Percentiles rank a stretch among this genome's conserved stretches.
phyloP scores from a whole-genome alignment of 2,329 filamentous ascomycete species.

The Penicillium aurantiogriseum region DNA sequence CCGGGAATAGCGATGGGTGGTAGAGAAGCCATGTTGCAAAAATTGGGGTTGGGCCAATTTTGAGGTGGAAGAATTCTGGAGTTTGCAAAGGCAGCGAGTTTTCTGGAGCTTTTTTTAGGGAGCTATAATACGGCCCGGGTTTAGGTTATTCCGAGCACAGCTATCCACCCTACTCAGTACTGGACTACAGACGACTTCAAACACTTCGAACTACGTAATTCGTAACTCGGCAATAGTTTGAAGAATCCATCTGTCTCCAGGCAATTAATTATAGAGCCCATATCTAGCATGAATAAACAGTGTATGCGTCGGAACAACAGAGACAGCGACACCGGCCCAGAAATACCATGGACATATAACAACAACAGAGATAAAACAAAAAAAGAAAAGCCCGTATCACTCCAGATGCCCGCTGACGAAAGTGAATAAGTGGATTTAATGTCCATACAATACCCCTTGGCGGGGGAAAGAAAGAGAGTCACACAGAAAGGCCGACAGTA shows the following conservation, averaged over 20 bases:
- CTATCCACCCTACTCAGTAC: neutral
- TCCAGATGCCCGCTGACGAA: constrained; percentile 37
- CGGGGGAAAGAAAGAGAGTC: constrained; percentile 18
- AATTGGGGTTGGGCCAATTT: constrained; percentile 23
- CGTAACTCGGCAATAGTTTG: neutral
- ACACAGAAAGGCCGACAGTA: constrained; percentile 11
- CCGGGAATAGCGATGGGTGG: constrained; percentile 71
- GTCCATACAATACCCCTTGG: constrained; percentile 33
- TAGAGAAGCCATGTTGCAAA: constrained; percentile 32
- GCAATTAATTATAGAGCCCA: constrained; percentile 25
- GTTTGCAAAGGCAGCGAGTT: constrained; percentile 8
- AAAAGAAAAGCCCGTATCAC: constrained; percentile 24
- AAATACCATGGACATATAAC: constrained; percentile 20
- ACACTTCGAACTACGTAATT: neutral
- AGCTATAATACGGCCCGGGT: constrained; percentile 16
- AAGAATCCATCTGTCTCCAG: neutral
- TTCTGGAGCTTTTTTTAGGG: constrained; percentile 13
- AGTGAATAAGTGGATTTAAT: constrained; percentile 30
- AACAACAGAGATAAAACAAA: constrained; percentile 9
- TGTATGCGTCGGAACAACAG: constrained; percentile 29
- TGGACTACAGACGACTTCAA: neutral
- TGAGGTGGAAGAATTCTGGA: neutral
- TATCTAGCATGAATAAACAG: constrained; percentile 31
- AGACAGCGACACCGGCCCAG: constrained; percentile 19
- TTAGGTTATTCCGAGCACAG: constrained; percentile 13